Evolutionary conservation across 768 basidiomycete genomes (phyloP).

Genomic region (Clavaria fumosa): DNA sequence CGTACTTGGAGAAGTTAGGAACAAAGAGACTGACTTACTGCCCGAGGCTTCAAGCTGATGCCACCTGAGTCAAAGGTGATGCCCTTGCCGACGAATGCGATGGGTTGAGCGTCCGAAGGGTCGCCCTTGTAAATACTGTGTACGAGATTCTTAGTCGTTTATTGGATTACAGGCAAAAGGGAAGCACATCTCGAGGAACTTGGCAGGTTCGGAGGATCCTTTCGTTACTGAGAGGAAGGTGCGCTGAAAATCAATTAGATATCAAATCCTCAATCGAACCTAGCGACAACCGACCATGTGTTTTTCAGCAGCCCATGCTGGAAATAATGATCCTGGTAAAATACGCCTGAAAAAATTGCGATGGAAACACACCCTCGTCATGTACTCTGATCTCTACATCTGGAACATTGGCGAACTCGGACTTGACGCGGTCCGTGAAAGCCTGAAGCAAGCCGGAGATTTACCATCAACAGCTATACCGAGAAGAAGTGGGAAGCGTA

Average conservation of each 20-base stretch:
- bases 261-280: too few relatives aligned
- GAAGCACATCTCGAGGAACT: constrained; percentile 69
- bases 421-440: constrained; percentile 56
- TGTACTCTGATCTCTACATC: constrained; percentile 57
- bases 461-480: background rate
- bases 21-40: constrained; percentile 25
- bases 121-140: constrained; percentile 72
- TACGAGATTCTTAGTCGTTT: background rate
- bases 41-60: constrained; percentile 68
- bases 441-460: constrained; percentile 20
- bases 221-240: constrained; percentile 80
- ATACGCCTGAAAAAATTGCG: constrained; percentile 5
- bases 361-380: constrained; percentile 43
- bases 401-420: constrained; percentile 46
- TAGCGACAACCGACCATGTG: constrained; percentile 59
- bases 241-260: constrained; percentile 39
- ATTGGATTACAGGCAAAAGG: background rate
- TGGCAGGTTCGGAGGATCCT: constrained; percentile 71
- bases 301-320: constrained; percentile 72
- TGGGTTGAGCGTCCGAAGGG: constrained; percentile 37
- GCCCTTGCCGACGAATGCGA: constrained; percentile 76
- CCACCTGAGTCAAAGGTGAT: constrained; percentile 86
- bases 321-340: constrained; percentile 2
- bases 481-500: constrained; percentile 16
- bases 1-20: background rate